These are phyloP conservation scores for Apiotrichum domesticum DNA, from an alignment of 1,284 basidiomycete species.

Conservation along the genomic window DNA sequence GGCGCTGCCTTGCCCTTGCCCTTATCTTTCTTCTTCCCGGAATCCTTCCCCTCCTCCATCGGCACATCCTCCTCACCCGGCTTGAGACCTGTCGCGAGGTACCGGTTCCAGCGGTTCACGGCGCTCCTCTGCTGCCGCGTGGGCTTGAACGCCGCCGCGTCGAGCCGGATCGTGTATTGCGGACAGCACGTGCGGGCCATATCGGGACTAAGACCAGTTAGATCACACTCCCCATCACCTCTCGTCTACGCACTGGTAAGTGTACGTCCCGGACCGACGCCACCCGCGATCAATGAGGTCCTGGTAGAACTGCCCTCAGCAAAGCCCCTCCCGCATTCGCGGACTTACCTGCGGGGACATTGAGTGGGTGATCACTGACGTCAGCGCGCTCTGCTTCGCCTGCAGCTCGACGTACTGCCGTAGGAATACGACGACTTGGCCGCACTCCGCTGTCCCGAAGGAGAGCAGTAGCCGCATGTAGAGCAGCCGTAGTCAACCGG, in stretches of 20 bases:
- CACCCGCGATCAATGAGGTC: conserved; percentile 77
- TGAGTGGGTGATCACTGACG: conserved; percentile 19
- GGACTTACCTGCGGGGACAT: conserved; percentile 30
- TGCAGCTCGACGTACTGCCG: conserved; percentile 37
- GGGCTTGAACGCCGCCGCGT: conserved; percentile 63
- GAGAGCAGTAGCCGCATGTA: conserved; percentile 51
- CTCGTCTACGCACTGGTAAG: conserved; percentile 43
- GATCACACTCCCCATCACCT: conserved; percentile 1
- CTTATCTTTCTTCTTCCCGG: not conserved
- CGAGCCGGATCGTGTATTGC: conserved; percentile 87
- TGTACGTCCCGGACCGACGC: conserved; percentile 75
- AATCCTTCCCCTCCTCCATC: not conserved
- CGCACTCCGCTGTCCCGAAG: conserved; percentile 34
- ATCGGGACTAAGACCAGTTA: conserved; percentile 58
- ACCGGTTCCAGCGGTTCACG: conserved; percentile 62
- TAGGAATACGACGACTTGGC: conserved; percentile 42
- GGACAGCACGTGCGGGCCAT: conserved; percentile 78
- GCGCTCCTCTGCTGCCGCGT: conserved; percentile 74
- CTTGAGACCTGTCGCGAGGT: conserved; percentile 15
- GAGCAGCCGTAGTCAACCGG: conserved; percentile 38
- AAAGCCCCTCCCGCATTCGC: not conserved
- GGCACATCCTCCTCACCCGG: conserved; percentile 1
- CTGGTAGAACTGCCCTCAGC: conserved; percentile 45
- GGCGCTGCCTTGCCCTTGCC: conserved; percentile 13
- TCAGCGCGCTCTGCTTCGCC: conserved; percentile 1